A percentile compares a stretch with the other conserved stretches of the same genome.
These are phyloP conservation scores for Russula vinacea DNA, from an alignment of 768 basidiomycete genomes.

Conservation along the genomic window DNA sequence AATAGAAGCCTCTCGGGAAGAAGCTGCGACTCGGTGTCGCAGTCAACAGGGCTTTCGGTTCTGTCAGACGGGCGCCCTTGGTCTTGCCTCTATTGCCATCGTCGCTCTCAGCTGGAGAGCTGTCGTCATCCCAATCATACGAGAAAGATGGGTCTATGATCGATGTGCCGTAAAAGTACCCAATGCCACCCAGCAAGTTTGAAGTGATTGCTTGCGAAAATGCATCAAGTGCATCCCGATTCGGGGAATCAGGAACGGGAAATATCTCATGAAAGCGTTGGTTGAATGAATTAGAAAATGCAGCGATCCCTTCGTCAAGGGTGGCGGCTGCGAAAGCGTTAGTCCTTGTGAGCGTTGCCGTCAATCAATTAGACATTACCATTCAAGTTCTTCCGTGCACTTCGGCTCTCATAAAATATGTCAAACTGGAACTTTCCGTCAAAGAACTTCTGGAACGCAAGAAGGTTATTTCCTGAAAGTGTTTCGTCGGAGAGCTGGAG, in stretches of 20 bases:
- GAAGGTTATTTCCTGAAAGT: conserved; percentile 71
- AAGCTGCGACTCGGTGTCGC: conserved; percentile 95
- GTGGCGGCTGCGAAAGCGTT: conserved; percentile 46
- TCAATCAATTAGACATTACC: conserved; percentile 43
- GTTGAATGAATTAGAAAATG: conserved; percentile 58
- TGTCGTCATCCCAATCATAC: conserved; percentile 84
- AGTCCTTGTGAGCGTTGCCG: not conserved
- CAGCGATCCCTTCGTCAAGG: conserved; percentile 67
- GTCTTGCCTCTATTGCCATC: conserved; percentile 43
- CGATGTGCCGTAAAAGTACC: conserved; percentile 91
- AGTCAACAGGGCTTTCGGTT: conserved; percentile 74
- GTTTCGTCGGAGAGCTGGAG: conserved; percentile 75
- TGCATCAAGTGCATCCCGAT: conserved; percentile 48
- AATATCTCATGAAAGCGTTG: conserved; percentile 67
- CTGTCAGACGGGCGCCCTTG: conserved; percentile 63
- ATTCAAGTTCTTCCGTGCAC: conserved; percentile 58
- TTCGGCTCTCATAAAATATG: conserved; percentile 78
- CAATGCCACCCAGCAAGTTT: conserved; percentile 88
- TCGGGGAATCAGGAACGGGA: conserved; percentile 59
- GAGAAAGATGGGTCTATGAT: conserved; percentile 82
- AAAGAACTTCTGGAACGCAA: conserved; percentile 81
- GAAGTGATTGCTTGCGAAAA: conserved; percentile 91
- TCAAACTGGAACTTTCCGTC: conserved; percentile 88
- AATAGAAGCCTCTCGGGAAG: conserved; percentile 97
- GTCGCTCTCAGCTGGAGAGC: conserved; percentile 43